These are phyloP conservation scores for Aspergillus steynii DNA, from an alignment of 495 filamentous ascomycete genomes.

Conservation along the genomic window DNA sequence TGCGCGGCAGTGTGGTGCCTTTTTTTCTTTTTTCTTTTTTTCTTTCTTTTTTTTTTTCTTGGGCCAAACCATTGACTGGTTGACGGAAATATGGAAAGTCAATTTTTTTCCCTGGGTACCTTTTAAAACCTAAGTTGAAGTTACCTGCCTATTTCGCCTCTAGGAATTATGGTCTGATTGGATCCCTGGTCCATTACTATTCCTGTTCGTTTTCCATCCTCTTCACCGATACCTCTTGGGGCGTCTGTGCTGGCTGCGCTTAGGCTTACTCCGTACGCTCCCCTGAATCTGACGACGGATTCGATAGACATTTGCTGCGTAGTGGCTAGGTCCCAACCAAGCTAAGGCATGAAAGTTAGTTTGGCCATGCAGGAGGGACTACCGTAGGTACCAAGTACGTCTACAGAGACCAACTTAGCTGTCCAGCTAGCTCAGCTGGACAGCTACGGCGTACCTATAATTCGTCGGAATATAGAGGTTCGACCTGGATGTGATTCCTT, in stretches of 20 bases:
- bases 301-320: not conserved
- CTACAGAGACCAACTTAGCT: too few species aligned
- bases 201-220: conserved; percentile 12
- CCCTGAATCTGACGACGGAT: conserved; percentile 4
- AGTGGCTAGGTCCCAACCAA: not conserved
- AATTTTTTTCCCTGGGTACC: not conserved
- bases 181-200: not conserved
- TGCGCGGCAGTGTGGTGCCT: too few species aligned
- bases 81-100: conserved; percentile 6
- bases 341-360: not conserved
- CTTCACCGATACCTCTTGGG: conserved; percentile 12
- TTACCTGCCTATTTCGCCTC: conserved; percentile 2
- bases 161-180: conserved; percentile 9
- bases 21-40: too few species aligned
- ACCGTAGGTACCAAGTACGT: not conserved
- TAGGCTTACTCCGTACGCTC: not conserved
- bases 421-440: too few species aligned
- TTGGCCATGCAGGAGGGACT: not conserved
- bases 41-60: not conserved
- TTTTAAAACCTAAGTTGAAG: not conserved
- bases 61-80: not conserved
- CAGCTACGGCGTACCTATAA: not conserved
- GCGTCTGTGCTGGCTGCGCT: not conserved
- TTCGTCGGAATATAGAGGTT: not conserved
- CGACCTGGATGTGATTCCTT: not conserved